Conservation (phyloP, 345 rosid species). For the Eucalyptus urophylla region DNA sequence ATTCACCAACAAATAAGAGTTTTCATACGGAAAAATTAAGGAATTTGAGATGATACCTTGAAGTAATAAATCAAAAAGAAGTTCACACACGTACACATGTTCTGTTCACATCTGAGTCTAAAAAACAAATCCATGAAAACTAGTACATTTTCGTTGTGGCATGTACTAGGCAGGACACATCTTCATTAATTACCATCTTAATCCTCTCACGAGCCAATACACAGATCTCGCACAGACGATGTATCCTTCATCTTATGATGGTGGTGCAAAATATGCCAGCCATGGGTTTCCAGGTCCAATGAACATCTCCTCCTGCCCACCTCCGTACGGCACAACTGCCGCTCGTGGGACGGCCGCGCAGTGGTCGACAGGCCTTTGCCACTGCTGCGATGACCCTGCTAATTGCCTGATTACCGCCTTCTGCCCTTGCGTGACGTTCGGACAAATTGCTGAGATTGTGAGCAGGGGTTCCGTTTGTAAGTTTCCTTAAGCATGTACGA, state of each 20-base stretch:
- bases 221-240: background rate
- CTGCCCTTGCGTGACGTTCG: conserved; percentile 39
- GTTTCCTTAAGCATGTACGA: background rate
- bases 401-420: conserved; percentile 24
- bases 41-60: background rate
- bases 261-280: conserved; percentile 5
- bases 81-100: background rate
- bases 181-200: background rate
- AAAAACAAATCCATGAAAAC: background rate
- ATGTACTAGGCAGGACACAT: background rate
- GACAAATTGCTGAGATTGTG: conserved; percentile 31
- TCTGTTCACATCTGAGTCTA: background rate
- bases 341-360: background rate
- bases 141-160: background rate
- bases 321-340: background rate
- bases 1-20: background rate
- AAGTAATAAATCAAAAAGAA: background rate
- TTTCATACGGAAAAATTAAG: background rate
- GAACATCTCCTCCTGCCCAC: conserved; percentile 6
- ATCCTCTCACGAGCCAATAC: background rate
- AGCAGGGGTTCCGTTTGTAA: conserved; percentile 25
- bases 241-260: conserved; percentile 13
- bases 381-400: conserved; percentile 32
- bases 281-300: conserved; percentile 9
- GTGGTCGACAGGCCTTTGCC: conserved; percentile 46